Evolutionary conservation across 257 asterid species (phyloP).

Genomic region (Plectranthus barbatus): DNA sequence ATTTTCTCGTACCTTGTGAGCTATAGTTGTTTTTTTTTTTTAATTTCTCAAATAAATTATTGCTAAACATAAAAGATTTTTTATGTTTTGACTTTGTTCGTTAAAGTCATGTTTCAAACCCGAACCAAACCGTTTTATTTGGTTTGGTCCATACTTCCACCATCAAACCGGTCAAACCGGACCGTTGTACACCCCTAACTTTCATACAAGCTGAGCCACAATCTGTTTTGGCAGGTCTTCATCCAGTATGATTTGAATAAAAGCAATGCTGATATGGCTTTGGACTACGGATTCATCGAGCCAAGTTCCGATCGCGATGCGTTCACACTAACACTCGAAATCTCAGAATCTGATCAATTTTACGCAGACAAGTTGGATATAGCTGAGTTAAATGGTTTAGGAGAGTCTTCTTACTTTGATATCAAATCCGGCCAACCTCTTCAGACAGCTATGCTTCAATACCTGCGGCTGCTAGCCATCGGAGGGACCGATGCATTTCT

Average conservation of each 20-base stretch:
- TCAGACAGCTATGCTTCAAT: slow-evolving; percentile 65
- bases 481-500: slow-evolving; percentile 89
- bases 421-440: slow-evolving; percentile 66
- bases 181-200: no score
- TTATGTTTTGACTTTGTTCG: no score
- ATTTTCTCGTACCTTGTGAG: no score
- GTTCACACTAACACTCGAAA: slow-evolving; percentile 77
- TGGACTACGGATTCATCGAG: slow-evolving; percentile 87
- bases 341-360: slow-evolving; percentile 63
- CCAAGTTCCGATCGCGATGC: slow-evolving; percentile 54
- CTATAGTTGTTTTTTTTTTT: no score
- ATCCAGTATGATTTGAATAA: slow-evolving; percentile 83
- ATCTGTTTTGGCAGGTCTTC: slow-evolving; percentile 46
- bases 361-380: slow-evolving; percentile 75
- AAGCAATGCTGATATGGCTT: slow-evolving; percentile 93
- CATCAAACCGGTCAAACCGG: no score
- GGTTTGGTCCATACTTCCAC: no score
- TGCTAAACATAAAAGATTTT: no score
- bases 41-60: no score
- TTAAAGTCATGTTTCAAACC: no score
- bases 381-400: slow-evolving; percentile 70
- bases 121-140: no score
- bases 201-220: neutral
- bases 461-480: slow-evolving; percentile 68
- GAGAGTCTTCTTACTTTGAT: slow-evolving; percentile 67